Evolutionary conservation across 495 filamentous ascomycete genomes (phyloP), one percentile per base, ranked within the genome.

Genomic region (Tirmania nivea): DNA sequence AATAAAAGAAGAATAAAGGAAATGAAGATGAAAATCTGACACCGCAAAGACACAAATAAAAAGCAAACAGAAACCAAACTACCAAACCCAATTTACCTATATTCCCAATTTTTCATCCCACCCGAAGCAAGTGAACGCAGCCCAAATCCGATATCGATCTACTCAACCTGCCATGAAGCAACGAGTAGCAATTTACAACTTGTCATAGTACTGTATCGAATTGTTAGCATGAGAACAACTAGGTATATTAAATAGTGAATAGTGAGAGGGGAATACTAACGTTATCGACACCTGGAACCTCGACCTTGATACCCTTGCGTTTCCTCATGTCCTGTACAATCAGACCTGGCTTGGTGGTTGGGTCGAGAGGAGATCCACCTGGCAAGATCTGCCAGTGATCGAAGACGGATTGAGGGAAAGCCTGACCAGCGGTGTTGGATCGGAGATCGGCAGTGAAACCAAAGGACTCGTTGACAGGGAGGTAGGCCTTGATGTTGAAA

Each of bases 381-480:
- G 88, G 84, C 52, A 96, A 78, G 61, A 90, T 72, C 70, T 88
- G 79, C 86, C 86, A 99, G 74, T 99, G 90, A 69, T 95, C 88
- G 76, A 99, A 96, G 64, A 99, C 86, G 56, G 77, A 80, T 75
- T 95, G 89, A 63, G 90, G 90, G 86, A 99, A 99, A 58, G 90
- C 90, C 76, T 96, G 90, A 63, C 90, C 90, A 69, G 82, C 84
- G 58, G 90, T 99, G 68, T 77, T 76, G 60, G 78, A 78, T 67
- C 90, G 89, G 63, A 99, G 86, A 77, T 96, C 90, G 69, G 77
- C 83, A 68, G 87, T 90, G 83, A 97, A 97, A 72, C 90, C 92
- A 79, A 99, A 99, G 11, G 90, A 99, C 78, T 99, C 90, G 76
- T 93, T 89, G 79, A 96, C 86, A 69, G 90, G 90, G 55, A 99